phyloP scores from a whole-genome alignment of 768 basidiomycete species.

The Chlorophyllum brunneum region DNA sequence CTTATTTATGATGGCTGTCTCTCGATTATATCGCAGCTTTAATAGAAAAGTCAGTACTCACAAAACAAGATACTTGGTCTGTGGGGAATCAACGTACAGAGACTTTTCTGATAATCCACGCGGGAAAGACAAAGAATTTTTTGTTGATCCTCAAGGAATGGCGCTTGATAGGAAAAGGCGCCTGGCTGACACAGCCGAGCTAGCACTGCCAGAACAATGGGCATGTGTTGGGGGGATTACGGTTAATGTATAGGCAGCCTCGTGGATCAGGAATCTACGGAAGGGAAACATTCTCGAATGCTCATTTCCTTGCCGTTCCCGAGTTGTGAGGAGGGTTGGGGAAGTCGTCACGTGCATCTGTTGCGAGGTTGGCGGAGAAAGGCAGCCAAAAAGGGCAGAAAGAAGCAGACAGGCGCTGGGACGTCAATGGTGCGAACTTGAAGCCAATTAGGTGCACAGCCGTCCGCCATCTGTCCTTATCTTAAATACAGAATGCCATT shows the following conservation, averaged over 20 bases:
- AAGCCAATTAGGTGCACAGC: background rate
- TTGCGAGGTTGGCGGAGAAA: background rate
- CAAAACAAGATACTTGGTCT: too few species aligned
- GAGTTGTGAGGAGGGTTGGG: too few species aligned
- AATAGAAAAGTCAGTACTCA: too few species aligned
- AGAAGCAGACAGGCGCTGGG: background rate
- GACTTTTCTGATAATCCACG: background rate
- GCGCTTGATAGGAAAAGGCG: background rate
- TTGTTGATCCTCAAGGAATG: background rate
- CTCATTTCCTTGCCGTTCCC: background rate
- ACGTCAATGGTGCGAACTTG: too few species aligned
- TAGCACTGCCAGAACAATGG: background rate
- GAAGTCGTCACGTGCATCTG: background rate
- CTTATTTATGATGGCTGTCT: too few species aligned
- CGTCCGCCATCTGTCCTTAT: background rate
- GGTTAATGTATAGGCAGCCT: background rate
- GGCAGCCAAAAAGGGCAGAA: background rate
- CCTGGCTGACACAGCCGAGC: background rate
- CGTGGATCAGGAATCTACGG: background rate
- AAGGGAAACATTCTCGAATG: background rate
- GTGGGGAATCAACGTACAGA: too few species aligned
- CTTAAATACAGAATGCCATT: background rate
- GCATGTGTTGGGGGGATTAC: background rate
- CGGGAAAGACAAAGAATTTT: constrained; percentile 6
- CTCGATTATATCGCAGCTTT: too few species aligned